phyloP scores from a whole-genome alignment of 352 stramenopile genomes.

The Pythium oligandrum region DNA sequence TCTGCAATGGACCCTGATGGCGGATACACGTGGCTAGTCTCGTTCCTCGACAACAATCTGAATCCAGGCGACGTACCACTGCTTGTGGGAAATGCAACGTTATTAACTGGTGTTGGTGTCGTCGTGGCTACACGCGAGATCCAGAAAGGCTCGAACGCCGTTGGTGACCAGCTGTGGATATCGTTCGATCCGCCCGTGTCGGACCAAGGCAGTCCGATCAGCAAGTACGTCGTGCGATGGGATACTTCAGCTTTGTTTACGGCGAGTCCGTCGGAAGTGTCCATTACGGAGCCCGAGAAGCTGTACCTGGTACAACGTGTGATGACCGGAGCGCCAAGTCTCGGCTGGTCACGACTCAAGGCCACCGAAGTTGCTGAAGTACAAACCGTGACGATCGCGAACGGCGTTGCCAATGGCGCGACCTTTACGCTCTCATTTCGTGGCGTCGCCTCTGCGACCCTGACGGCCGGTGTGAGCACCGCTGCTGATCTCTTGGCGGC shows the following conservation, averaged over 20 bases:
- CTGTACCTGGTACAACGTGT: constrained; percentile 55
- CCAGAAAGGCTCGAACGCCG: constrained; percentile 59
- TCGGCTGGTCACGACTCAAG: constrained; percentile 52
- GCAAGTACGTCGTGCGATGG: constrained; percentile 63
- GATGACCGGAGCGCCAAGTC: constrained; percentile 37
- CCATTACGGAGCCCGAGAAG: constrained; percentile 42
- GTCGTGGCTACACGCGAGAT: constrained; percentile 48
- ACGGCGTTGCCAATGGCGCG: constrained; percentile 6
- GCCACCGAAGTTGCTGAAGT: constrained; percentile 27
- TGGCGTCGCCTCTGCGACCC: constrained; percentile 19
- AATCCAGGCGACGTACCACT: constrained; percentile 60
- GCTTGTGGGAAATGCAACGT: constrained; percentile 26
- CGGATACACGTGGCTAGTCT: constrained; percentile 61
- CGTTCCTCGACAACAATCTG: constrained; percentile 66
- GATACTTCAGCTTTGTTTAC: constrained; percentile 53
- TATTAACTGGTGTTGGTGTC: constrained; percentile 34
- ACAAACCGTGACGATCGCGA: constrained; percentile 38
- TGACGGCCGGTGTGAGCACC: constrained; percentile 37
- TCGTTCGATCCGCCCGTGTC: constrained; percentile 61
- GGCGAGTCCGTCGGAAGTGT: constrained; percentile 36
- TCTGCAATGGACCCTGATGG: constrained; percentile 42
- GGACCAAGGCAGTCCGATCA: constrained; percentile 64
- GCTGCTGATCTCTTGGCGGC: constrained; percentile 20
- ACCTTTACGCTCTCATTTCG: constrained; percentile 58
- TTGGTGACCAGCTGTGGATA: constrained; percentile 68